Evolutionary conservation across 257 asterid genomes (phyloP).

Genomic region (Gardenia jasminoides): DNA sequence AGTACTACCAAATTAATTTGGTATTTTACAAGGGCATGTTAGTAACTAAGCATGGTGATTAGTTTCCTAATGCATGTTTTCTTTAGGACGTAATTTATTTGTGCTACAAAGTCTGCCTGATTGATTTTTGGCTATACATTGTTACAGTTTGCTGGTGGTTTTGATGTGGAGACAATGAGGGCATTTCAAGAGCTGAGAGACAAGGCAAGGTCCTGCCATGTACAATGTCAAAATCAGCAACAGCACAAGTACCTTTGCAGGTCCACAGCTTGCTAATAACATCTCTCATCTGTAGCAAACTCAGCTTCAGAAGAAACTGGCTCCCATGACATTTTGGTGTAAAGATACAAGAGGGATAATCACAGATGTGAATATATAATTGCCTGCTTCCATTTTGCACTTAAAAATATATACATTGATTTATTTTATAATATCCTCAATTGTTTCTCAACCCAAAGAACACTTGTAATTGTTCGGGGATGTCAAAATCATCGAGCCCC

Average conservation of each 20-base stretch:
- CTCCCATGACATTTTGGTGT: constrained; percentile 35
- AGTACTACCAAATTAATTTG: no score
- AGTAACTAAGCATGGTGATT: no score
- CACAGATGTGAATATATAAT: constrained; percentile 17
- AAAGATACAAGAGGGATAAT: constrained; percentile 16
- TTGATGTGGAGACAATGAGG: constrained; percentile 92
- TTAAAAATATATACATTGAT: constrained; percentile 6
- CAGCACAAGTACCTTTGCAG: constrained; percentile 51
- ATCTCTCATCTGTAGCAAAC: constrained; percentile 47
- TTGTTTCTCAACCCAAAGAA: neutral
- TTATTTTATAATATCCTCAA: neutral
- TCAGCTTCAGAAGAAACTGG: constrained; percentile 45
- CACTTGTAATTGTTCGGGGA: neutral
- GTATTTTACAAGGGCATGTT: no score
- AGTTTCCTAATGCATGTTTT: neutral
- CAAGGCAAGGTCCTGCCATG: constrained; percentile 65
- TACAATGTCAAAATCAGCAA: constrained; percentile 64
- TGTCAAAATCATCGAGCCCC: neutral
- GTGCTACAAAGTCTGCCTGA: no score
- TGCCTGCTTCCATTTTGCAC: constrained; percentile 15
- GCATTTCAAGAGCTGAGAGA: constrained; percentile 89
- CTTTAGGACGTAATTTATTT: neutral
- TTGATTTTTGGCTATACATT: neutral
- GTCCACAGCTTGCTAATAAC: constrained; percentile 41
- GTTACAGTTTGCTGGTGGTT: constrained; percentile 94